These are phyloP conservation scores for Eurotiales sp. DNA, from an alignment of 2,329 filamentous ascomycete species.

Conservation along the genomic window DNA sequence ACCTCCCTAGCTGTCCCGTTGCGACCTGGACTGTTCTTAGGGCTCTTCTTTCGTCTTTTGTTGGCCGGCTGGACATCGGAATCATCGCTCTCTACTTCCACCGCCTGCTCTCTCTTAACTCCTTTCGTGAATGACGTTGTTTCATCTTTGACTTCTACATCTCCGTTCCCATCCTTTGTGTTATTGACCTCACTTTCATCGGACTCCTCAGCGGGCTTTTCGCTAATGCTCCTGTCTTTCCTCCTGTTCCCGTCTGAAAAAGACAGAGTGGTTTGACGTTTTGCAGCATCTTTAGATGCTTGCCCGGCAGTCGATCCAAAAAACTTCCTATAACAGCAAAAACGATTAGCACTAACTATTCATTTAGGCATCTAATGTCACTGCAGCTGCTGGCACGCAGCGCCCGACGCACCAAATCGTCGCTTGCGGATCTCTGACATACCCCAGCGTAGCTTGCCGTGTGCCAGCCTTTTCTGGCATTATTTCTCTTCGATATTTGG, in stretches of 20 bases:
- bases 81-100: slow-evolving; percentile 44
- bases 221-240: slow-evolving; percentile 26
- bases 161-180: slow-evolving; percentile 10
- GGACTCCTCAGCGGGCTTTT: slow-evolving; percentile 20
- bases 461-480: slow-evolving; percentile 26
- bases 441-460: slow-evolving; percentile 85
- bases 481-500: neutral
- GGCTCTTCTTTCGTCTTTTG: slow-evolving; percentile 46
- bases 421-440: slow-evolving; percentile 70
- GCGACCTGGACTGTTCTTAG: slow-evolving; percentile 27
- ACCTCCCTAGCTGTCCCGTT: slow-evolving; percentile 18
- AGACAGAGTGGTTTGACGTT: slow-evolving; percentile 73
- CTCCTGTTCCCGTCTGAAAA: slow-evolving; percentile 60
- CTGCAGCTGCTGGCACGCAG: slow-evolving; percentile 12
- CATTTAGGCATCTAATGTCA: neutral
- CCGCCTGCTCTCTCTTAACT: slow-evolving; percentile 38
- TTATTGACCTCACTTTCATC: slow-evolving; percentile 16
- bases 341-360: slow-evolving; percentile 6
- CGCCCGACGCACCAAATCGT: slow-evolving; percentile 63
- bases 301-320: slow-evolving; percentile 65
- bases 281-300: slow-evolving; percentile 50
- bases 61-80: slow-evolving; percentile 58
- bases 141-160: slow-evolving; percentile 16
- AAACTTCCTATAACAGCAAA: slow-evolving; percentile 65
- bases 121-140: slow-evolving; percentile 21